Evolutionary conservation across 495 filamentous ascomycete species (phyloP).

Genomic region (Pseudomonodictys pantanalensis): DNA sequence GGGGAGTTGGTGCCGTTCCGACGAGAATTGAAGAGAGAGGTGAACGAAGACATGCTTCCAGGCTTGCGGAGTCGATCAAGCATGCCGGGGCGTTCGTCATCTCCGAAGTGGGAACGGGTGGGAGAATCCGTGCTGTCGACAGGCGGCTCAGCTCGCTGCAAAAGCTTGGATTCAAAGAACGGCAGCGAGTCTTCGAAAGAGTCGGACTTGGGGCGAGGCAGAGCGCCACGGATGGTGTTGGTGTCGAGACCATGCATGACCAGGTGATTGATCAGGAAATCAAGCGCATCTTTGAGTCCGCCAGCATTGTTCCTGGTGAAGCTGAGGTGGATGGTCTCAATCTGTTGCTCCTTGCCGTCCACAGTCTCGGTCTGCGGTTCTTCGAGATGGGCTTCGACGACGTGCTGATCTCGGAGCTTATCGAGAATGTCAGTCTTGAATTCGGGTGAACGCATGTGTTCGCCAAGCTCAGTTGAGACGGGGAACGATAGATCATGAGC

Average conservation of each 20-base stretch:
- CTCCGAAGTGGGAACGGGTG: constrained; percentile 72
- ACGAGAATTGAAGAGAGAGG: constrained; percentile 83
- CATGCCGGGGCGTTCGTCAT: constrained; percentile 71
- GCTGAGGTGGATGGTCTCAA: constrained; percentile 59
- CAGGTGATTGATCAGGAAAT: constrained; percentile 81
- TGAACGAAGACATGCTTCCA: constrained; percentile 86
- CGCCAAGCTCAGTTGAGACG: constrained; percentile 66
- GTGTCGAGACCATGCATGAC: constrained; percentile 81
- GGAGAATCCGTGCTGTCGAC: constrained; percentile 76
- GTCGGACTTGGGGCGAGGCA: constrained; percentile 94
- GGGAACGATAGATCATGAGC: constrained; percentile 85
- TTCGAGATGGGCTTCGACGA: constrained; percentile 73
- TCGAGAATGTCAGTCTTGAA: constrained; percentile 74
- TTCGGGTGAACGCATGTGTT: constrained; percentile 71
- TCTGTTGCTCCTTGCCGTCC: constrained; percentile 34
- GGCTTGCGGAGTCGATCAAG: constrained; percentile 89
- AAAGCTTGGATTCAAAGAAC: constrained; percentile 92
- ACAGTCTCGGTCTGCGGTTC: constrained; percentile 36
- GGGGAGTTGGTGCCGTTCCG: constrained; percentile 84
- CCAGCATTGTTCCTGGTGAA: constrained; percentile 98
- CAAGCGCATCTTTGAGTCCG: constrained; percentile 90
- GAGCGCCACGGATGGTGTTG: constrained; percentile 82
- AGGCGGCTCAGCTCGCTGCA: constrained; percentile 82
- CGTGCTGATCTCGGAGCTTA: constrained; percentile 86
- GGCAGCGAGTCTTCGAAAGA: constrained; percentile 95